A percentile compares a stretch with the other conserved stretches of the same genome.
Evolutionary conservation across 208 protist genomes (phyloP).

Genomic region (Vickermania spadyakhi): DNA sequence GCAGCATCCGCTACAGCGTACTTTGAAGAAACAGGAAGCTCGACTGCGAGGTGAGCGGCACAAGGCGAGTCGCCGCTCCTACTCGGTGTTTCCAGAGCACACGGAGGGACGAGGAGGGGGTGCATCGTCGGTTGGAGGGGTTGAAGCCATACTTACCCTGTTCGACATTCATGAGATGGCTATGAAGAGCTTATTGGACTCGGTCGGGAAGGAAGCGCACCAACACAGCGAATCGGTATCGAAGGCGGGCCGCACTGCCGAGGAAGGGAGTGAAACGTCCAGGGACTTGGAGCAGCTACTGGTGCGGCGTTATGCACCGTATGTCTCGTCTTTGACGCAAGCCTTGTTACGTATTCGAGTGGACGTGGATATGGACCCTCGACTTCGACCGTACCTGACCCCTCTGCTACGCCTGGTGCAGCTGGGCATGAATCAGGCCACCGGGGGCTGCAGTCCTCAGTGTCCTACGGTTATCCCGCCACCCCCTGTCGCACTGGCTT

Average conservation of each 20-base stretch:
- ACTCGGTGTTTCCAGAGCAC: background rate
- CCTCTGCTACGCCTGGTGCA: constrained; percentile 68
- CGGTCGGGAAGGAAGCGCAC: background rate
- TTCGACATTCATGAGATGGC: constrained; percentile 69
- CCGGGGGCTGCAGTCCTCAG: constrained; percentile 59
- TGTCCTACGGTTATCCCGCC: constrained; percentile 46
- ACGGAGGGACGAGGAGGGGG: too few relatives aligned
- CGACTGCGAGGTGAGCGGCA: background rate
- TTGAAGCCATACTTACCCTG: constrained; percentile 39
- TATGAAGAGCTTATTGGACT: constrained; percentile 20
- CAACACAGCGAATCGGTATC: background rate
- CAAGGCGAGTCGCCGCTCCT: background rate
- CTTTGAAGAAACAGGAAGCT: background rate
- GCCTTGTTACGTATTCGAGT: constrained; percentile 57
- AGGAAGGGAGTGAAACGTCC: background rate
- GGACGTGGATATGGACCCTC: constrained; percentile 37
- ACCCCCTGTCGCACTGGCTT: background rate
- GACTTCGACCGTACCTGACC: constrained; percentile 40
- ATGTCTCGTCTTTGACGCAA: constrained; percentile 43
- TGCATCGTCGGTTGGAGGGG: too few relatives aligned
- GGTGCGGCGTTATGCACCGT: constrained; percentile 43
- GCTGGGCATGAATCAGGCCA: constrained; percentile 64
- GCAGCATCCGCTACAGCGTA: background rate
- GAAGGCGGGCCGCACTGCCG: background rate
- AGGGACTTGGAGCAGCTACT: constrained; percentile 36